A percentile compares a stretch with the other conserved stretches of the same genome.
Conservation (phyloP, 176 grass and related monocot genomes). For the bread wheat (Triticum aestivum) region IWGSC_CS_RefSeq_v2.1 NC_057801.1:804274484-804274983, state of each 20-base stretch:
- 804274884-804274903: slow-evolving; percentile 10
- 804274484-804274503: slow-evolving; percentile 70
- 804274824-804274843: neutral
- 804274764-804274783: neutral
- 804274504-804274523: slow-evolving; percentile 58
- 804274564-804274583: slow-evolving; percentile 79
- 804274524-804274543: slow-evolving; percentile 84
- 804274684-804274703: no score
- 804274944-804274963: neutral
- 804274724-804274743: neutral
- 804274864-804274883: neutral
- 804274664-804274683: slow-evolving; percentile 87
- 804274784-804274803: neutral
- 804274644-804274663: slow-evolving; percentile 82
- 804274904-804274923: neutral
- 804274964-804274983: neutral
- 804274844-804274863: neutral
- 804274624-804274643: slow-evolving; percentile 88
- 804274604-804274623: slow-evolving; percentile 88
- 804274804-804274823: neutral
- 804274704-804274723: no score
- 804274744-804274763: slow-evolving; percentile 9
- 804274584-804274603: slow-evolving; percentile 93
- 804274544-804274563: slow-evolving; percentile 83
- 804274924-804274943: neutral